Base-by-base conservation (phyloP, 495 filamentous ascomycete genomes). In the Bacidia rubella region DNA sequence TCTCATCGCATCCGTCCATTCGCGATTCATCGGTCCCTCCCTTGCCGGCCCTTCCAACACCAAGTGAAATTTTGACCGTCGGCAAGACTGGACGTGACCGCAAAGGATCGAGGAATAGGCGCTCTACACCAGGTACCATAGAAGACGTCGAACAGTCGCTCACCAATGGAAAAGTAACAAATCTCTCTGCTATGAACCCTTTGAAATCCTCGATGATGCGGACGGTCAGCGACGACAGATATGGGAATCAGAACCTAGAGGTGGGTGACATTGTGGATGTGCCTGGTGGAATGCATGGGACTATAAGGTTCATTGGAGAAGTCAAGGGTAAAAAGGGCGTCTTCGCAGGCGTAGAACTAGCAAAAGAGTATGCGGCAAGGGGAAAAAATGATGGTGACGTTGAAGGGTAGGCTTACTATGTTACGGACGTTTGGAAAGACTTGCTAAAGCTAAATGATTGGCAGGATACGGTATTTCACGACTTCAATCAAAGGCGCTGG, bases 381-480 rank as follows among this genome's bases (percentile, higher is more conserved):
- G 92, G 92, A 27, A 98, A 99, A 72, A 99, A 99, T 63, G 90
- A 75, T 59, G 92, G 92, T 32, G 90, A 94, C 69, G 93, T 99
- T 45, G 92, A 99, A 56, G 93, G 92, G 86, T 89, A 74, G 68
- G 79, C 62, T 41, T 40, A 39, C 42, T 10, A 27, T 41, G 38
- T 23, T 29, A 21, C 19, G 24, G 23, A 40, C 47, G 20, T 17
- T 43, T 41, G 11, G 54, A 20, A n/a, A 39, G 53, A 53, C 49
- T 55, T 54, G 58, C 55, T 53, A 46, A 26, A 52, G 22, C 48
- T 54, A 24, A 56, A 49, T 40, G 45, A 9, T 19, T 24, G 48
- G 11, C 62, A 90, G 85, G 47, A 67, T 81, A 26, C 79, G 74
- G 49, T 98, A 98, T 69, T 98, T 98, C 63, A 75, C 73, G 2